A percentile compares a stretch with the other conserved stretches of the same genome.
These are phyloP conservation scores for Exophiala oligosperma DNA, from an alignment of 2,329 filamentous ascomycete genomes.

Conservation along the genomic window DNA sequence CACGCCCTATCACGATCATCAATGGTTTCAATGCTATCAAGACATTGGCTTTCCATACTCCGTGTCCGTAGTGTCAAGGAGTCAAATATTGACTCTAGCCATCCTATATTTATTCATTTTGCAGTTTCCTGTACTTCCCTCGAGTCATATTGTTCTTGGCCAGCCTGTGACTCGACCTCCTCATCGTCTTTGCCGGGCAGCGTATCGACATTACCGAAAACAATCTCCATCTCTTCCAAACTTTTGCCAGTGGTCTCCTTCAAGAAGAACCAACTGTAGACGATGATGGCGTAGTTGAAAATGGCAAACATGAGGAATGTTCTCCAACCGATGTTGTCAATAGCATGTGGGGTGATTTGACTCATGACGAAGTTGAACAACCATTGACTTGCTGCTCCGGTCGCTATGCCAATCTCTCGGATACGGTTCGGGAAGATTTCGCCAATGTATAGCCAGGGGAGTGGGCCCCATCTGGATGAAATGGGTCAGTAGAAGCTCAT, in stretches of 20 bases:
- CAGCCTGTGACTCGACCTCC: conserved; percentile 17
- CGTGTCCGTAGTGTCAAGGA: too few species aligned
- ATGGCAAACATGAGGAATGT: conserved; percentile 54
- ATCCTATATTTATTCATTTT: conserved; percentile 1
- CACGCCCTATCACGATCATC: too few species aligned
- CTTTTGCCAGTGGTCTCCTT: conserved; percentile 44
- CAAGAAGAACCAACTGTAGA: conserved; percentile 47
- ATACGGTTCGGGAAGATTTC: conserved; percentile 42
- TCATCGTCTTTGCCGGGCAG: conserved; percentile 23
- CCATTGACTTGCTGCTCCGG: conserved; percentile 43
- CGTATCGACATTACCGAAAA: conserved; percentile 32
- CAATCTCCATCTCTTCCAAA: conserved; percentile 47
- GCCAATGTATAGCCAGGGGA: conserved; percentile 39
- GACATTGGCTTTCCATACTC: too few species aligned
- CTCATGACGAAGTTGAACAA: conserved; percentile 44
- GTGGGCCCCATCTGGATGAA: conserved; percentile 35
- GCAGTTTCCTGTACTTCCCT: conserved; percentile 12
- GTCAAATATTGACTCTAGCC: not conserved
- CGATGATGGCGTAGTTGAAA: conserved; percentile 48
- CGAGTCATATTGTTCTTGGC: not conserved
- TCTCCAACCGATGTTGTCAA: conserved; percentile 48
- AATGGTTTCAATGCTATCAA: too few species aligned
- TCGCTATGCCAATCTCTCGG: conserved; percentile 41
- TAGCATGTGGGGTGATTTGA: conserved; percentile 43
- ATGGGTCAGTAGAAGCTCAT: too few species aligned